Evolutionary conservation across 2,329 filamentous ascomycete genomes (phyloP).

Genomic region (Epichloe festucae): DNA sequence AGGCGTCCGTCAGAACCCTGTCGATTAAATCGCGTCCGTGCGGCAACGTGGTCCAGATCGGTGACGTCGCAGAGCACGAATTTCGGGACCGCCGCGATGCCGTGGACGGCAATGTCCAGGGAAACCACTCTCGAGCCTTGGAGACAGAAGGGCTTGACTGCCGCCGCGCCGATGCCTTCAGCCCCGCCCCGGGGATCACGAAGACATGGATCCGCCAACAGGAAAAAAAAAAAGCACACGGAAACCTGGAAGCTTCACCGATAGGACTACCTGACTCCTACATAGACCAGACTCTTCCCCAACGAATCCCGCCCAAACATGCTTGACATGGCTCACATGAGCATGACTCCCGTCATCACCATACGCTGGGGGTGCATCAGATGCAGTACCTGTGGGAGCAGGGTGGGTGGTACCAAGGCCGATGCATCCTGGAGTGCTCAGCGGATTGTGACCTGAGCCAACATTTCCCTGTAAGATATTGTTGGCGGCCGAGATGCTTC

Average conservation of each 20-base stretch:
- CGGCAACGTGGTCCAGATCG: slow-evolving; percentile 26
- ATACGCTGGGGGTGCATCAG: slow-evolving; percentile 4
- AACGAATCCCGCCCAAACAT: not conserved
- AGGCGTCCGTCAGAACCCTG: slow-evolving; percentile 30
- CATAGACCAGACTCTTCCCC: too few relatives aligned
- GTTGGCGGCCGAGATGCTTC: not conserved
- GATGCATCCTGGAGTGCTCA: not conserved
- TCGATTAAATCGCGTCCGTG: slow-evolving; percentile 28
- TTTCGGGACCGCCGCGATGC: slow-evolving; percentile 16
- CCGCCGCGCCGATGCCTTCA: slow-evolving; percentile 31
- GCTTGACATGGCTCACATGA: slow-evolving; percentile 4
- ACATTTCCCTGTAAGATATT: too few relatives aligned
- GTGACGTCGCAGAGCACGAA: slow-evolving; percentile 31
- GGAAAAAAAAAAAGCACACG: too few relatives aligned
- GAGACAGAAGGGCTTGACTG: slow-evolving; percentile 29
- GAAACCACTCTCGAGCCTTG: slow-evolving; percentile 33
- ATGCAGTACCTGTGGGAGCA: not conserved
- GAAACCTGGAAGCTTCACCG: too few relatives aligned
- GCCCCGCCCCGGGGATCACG: slow-evolving; percentile 17
- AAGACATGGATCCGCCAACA: too few relatives aligned
- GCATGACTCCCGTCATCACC: slow-evolving; percentile 6
- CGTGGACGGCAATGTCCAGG: slow-evolving; percentile 22
- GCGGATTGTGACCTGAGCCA: too few relatives aligned
- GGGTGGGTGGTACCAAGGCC: not conserved
- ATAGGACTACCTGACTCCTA: too few relatives aligned